Conservation (phyloP, 495 filamentous ascomycete genomes). For the Penicillium manginii region DNA sequence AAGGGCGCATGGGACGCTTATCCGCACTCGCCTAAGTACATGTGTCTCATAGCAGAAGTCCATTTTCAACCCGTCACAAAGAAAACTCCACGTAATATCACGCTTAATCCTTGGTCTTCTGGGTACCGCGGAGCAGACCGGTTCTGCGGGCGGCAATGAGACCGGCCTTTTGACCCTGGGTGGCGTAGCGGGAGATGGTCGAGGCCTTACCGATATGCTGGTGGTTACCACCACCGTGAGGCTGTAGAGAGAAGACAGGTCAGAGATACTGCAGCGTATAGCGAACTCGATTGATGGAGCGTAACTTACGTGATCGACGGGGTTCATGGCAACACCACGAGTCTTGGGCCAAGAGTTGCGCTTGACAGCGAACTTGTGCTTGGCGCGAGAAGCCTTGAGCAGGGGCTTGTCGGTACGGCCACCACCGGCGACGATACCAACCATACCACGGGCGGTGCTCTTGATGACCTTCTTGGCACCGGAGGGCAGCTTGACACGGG, state of each 20-base stretch:
- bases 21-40: conserved; percentile 57
- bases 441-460: conserved; percentile 92
- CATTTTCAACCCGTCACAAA: conserved; percentile 56
- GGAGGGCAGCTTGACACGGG: conserved; percentile 96
- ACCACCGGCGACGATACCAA: conserved; percentile 98
- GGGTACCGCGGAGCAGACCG: conserved; percentile 98
- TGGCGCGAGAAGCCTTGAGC: conserved; percentile 96
- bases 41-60: conserved; percentile 55
- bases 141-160: conserved; percentile 99
- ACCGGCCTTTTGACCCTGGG: conserved; percentile 99
- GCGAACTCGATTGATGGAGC: not conserved
- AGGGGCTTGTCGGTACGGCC: conserved; percentile 99
- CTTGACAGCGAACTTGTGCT: conserved; percentile 99
- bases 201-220: conserved; percentile 99
- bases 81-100: conserved; percentile 48
- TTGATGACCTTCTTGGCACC: conserved; percentile 99
- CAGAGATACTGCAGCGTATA: conserved; percentile 24
- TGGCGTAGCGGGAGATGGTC: conserved; percentile 96
- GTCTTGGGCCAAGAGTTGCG: conserved; percentile 99
- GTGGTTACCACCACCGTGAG: conserved; percentile 99
- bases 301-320: conserved; percentile 87
- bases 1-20: conserved; percentile 48
- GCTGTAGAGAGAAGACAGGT: conserved; percentile 52
- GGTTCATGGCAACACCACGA: conserved; percentile 99
- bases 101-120: conserved; percentile 91